phyloP scores from a whole-genome alignment of 2,329 filamentous ascomycete genomes.

The Penicillium sp. region DNA sequence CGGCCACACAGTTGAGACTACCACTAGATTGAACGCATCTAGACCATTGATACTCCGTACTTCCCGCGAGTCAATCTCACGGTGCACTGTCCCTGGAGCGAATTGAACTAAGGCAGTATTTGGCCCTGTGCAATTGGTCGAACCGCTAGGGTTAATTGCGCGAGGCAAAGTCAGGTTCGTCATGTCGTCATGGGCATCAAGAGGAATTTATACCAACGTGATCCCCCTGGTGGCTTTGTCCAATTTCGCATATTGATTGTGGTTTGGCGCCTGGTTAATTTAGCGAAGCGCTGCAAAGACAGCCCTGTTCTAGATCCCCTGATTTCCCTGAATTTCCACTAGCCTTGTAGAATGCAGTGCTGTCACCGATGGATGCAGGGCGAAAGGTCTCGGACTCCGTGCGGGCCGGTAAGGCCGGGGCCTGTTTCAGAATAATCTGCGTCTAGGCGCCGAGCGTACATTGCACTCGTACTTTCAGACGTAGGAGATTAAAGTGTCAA shows the following conservation, averaged over 20 bases:
- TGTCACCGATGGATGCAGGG: not conserved
- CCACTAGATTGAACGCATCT: not conserved
- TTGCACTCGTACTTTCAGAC: not conserved
- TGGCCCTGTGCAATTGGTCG: not conserved
- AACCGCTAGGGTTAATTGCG: not conserved
- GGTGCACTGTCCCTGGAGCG: not conserved
- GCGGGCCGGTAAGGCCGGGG: conserved; percentile 11
- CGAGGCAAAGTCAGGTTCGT: not conserved
- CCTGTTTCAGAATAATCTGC: conserved; percentile 22
- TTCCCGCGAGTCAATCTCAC: not conserved
- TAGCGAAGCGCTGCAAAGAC: not conserved
- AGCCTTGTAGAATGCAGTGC: not conserved
- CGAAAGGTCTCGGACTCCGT: conserved; percentile 5
- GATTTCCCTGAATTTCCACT: not conserved
- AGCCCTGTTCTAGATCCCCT: not conserved
- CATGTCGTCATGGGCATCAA: not conserved
- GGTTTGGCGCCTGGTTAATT: not conserved
- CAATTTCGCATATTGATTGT: not conserved
- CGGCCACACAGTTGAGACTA: not conserved
- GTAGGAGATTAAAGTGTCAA: not conserved
- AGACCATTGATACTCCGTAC: not conserved
- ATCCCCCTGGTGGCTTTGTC: not conserved
- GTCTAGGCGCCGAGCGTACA: conserved; percentile 13
- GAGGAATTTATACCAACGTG: not conserved
- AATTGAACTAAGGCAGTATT: not conserved